These are phyloP conservation scores for Populus euphratica DNA, from an alignment of 345 rosid species.

Conservation along the genomic window DNA sequence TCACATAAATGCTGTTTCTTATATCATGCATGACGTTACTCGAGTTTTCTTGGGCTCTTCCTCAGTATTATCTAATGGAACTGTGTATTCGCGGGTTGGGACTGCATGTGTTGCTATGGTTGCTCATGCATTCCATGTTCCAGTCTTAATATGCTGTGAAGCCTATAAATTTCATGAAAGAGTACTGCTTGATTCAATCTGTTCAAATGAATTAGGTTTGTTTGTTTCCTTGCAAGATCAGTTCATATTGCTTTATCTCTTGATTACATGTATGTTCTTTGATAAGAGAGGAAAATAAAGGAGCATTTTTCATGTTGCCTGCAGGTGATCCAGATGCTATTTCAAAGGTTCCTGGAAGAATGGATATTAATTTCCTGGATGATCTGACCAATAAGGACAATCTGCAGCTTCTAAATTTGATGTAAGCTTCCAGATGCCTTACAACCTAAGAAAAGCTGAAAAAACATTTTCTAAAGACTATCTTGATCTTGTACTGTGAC, in stretches of 20 bases:
- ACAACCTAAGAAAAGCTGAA: background rate
- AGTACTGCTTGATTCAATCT: constrained; percentile 92
- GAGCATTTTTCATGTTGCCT: constrained; percentile 4
- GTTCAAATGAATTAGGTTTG: constrained; percentile 91
- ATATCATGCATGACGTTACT: constrained; percentile 91
- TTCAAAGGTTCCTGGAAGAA: constrained; percentile 61
- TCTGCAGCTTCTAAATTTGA: constrained; percentile 72
- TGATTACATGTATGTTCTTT: background rate
- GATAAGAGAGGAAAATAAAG: background rate
- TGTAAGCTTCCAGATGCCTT: constrained; percentile 41
- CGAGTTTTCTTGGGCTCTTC: constrained; percentile 91
- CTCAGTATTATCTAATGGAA: constrained; percentile 85
- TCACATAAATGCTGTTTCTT: constrained; percentile 83
- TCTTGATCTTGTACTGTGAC: constrained; percentile 19
- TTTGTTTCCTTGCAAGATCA: background rate
- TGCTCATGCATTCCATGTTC: constrained; percentile 77
- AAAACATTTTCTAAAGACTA: background rate
- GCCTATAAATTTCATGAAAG: constrained; percentile 94
- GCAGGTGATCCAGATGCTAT: constrained; percentile 87
- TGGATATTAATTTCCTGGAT: constrained; percentile 54
- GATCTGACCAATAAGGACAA: constrained; percentile 51
- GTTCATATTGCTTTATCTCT: background rate
- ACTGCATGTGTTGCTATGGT: constrained; percentile 98
- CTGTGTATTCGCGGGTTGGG: constrained; percentile 92
- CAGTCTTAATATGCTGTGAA: constrained; percentile 92